Base-by-base conservation (phyloP, 1,284 basidiomycete genomes). In the Erythrobasidium hasegawianum region DNA sequence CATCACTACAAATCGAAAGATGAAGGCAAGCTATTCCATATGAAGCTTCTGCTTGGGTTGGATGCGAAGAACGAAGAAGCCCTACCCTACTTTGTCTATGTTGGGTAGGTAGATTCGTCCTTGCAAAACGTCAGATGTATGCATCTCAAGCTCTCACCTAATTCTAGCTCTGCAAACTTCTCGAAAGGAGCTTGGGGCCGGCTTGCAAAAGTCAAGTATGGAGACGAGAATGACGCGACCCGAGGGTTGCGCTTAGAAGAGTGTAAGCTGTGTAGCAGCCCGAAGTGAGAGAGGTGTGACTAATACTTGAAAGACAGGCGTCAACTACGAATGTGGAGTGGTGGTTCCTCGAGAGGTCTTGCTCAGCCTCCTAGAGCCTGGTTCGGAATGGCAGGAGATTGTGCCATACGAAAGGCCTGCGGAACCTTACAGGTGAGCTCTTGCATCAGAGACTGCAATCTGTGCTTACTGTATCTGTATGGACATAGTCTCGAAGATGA, bases 271-370 rank as follows among this genome's bases (percentile, higher is more conserved):
- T n/a, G n/a, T n/a, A n/a, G n/a, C n/a, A n/a, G n/a, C n/a, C n/a
- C n/a, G n/a, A n/a, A n/a, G n/a, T n/a, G n/a, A n/a, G n/a, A n/a
- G n/a, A n/a, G n/a, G n/a, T n/a, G n/a, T n/a, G n/a, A n/a, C n/a
- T n/a, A n/a, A n/a, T n/a, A n/a, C n/a, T n/a, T n/a, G n/a, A n/a
- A n/a, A 26, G 16, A 22, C 39, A 61, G 61, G 61, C 9, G 61
- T 41, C 38, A 70, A 70, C 43, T 67, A 38, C 16, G 69, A 70
- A 60, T 58, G 68, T n/a, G 69, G 69, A 33, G 57, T 70, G 18
- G 54, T 69, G 24, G 33, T 70, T 22, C 57, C 43, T 13, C 58
- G 69, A 14, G 22, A 53, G 13, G 45, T 59, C 40, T 22, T 69
- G 20, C 41, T 38, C 24, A 41, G 20, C 10, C 26, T 70, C 24